Conservation (phyloP, 2,329 filamentous ascomycete genomes). For the Thielaviopsis populi region DNA sequence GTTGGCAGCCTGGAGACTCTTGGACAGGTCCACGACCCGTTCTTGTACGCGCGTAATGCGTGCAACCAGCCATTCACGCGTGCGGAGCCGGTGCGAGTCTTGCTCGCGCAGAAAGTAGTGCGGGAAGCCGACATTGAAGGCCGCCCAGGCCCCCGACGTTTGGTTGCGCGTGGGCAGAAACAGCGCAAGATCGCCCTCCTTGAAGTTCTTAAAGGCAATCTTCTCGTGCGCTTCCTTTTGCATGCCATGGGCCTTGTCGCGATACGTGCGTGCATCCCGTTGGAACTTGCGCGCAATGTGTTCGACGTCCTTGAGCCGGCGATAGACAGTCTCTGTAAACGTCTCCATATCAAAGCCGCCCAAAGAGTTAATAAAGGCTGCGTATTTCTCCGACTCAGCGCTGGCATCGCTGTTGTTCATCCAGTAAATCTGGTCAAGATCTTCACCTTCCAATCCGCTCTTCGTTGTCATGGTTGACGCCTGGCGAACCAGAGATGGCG, state of each 20-base stretch:
- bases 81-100: constrained; percentile 69
- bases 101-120: constrained; percentile 95
- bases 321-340: constrained; percentile 73
- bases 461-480: constrained; percentile 40
- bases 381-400: constrained; percentile 55
- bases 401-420: constrained; percentile 51
- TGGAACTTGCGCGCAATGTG: constrained; percentile 87
- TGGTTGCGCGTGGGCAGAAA: constrained; percentile 93
- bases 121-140: constrained; percentile 93
- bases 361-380: constrained; percentile 56
- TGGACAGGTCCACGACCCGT: constrained; percentile 80
- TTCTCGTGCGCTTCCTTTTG: constrained; percentile 87
- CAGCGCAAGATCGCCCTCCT: constrained; percentile 84
- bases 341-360: constrained; percentile 69
- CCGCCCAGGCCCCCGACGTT: constrained; percentile 87
- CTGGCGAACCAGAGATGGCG: constrained; percentile 34
- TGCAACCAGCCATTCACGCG: constrained; percentile 90
- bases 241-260: constrained; percentile 67
- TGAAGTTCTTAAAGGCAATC: constrained; percentile 90
- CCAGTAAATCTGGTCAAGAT: constrained; percentile 70
- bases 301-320: constrained; percentile 85
- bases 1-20: constrained; percentile 42
- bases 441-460: constrained; percentile 43
- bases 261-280: constrained; percentile 70
- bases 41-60: constrained; percentile 85